phyloP scores from a whole-genome alignment of 129 eudicot genomes.

The Sambucus nigra region DNA sequence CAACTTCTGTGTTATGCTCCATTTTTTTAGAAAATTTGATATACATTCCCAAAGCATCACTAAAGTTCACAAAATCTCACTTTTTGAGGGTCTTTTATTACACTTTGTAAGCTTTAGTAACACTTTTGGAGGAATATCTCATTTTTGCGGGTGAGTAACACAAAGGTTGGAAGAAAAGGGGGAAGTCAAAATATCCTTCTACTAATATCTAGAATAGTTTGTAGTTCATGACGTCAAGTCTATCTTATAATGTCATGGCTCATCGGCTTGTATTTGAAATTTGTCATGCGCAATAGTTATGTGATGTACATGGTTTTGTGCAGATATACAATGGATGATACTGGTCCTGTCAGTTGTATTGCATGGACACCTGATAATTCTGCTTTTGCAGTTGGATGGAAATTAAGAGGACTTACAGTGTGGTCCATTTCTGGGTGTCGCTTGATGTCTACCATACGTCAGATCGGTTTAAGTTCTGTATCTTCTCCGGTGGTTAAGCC shows the following conservation, averaged over 20 bases:
- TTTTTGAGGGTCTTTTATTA: no score
- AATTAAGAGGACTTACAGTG: slow-evolving; percentile 80
- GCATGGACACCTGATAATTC: slow-evolving; percentile 97
- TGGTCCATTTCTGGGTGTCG: slow-evolving; percentile 99
- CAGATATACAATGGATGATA: slow-evolving; percentile 88
- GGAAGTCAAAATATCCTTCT: not conserved
- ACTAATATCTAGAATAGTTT: not conserved
- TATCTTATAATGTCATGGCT: not conserved
- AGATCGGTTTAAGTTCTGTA: slow-evolving; percentile 65
- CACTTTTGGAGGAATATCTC: no score
- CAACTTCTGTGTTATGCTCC: no score
- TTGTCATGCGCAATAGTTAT: slow-evolving; percentile 4
- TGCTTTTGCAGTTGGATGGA: slow-evolving; percentile 99
- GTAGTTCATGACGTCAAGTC: not conserved
- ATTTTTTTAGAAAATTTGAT: no score
- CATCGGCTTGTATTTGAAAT: slow-evolving; percentile 1
- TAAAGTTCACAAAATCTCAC: no score
- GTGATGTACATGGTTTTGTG: slow-evolving; percentile 10
- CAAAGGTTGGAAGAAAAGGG: no score
- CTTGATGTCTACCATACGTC: slow-evolving; percentile 93
- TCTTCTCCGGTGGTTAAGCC: slow-evolving; percentile 77
- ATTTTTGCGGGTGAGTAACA: no score
- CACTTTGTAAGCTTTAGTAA: no score
- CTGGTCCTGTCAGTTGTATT: slow-evolving; percentile 81
- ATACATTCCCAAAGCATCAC: no score